A percentile compares a stretch with the other conserved stretches of the same genome.
Conservation (phyloP, 1,284 basidiomycete genomes). For the Moesziomyces parantarcticus region DNA sequence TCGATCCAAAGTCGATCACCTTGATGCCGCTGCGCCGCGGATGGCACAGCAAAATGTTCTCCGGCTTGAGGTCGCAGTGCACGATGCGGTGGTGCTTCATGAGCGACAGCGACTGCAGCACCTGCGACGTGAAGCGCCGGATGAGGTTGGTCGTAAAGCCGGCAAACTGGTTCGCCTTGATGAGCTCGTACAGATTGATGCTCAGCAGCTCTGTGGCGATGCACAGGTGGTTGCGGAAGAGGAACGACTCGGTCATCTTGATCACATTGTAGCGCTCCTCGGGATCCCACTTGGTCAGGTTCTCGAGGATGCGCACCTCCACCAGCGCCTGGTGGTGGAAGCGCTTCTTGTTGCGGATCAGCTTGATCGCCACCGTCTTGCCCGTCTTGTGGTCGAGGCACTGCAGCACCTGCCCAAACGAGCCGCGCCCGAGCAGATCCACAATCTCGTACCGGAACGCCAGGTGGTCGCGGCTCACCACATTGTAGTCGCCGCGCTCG, state of each 20-base stretch:
- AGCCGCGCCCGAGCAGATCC: slow-evolving; percentile 93
- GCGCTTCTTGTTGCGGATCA: slow-evolving; percentile 98
- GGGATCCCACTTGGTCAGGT: slow-evolving; percentile 94
- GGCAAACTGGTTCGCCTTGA: slow-evolving; percentile 97
- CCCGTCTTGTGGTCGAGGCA: slow-evolving; percentile 98
- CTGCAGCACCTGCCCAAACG: slow-evolving; percentile 96
- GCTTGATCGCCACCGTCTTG: slow-evolving; percentile 95
- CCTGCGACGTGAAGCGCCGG: slow-evolving; percentile 94
- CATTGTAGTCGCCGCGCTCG: slow-evolving; percentile 94
- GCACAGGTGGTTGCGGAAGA: slow-evolving; percentile 96
- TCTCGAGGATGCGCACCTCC: slow-evolving; percentile 98
- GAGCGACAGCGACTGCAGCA: slow-evolving; percentile 87
- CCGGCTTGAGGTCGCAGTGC: slow-evolving; percentile 99
- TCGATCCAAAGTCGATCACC: slow-evolving; percentile 98
- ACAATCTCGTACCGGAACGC: slow-evolving; percentile 95
- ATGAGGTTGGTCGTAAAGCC: slow-evolving; percentile 96
- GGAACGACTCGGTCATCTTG: slow-evolving; percentile 98
- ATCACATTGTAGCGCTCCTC: slow-evolving; percentile 97
- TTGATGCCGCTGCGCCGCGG: slow-evolving; percentile 96
- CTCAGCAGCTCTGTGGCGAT: slow-evolving; percentile 98
- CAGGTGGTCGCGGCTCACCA: slow-evolving; percentile 90
- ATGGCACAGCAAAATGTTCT: slow-evolving; percentile 95
- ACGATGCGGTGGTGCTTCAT: slow-evolving; percentile 98
- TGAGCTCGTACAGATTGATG: slow-evolving; percentile 98
- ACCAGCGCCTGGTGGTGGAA: slow-evolving; percentile 99